These are phyloP conservation scores for Phytophthora ramorum DNA, from an alignment of 352 stramenopile genomes.

Conservation along the genomic window DNA sequence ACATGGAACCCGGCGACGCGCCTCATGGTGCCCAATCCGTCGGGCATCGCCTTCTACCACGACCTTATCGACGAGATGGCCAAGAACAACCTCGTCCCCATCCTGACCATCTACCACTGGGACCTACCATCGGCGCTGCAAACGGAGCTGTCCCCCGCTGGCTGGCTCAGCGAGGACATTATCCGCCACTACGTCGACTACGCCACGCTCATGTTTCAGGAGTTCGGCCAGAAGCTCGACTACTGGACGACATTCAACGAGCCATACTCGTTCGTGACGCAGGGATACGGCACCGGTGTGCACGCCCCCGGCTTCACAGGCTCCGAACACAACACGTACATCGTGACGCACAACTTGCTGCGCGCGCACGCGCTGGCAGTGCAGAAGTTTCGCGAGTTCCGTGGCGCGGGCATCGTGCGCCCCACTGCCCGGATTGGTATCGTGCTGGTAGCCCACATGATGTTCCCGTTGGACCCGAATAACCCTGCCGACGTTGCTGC, in stretches of 20 bases:
- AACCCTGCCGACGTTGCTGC: slow-evolving; percentile 59
- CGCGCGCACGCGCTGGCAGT: slow-evolving; percentile 89
- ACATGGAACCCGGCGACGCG: slow-evolving; percentile 63
- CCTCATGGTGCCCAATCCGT: slow-evolving; percentile 74
- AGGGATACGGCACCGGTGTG: slow-evolving; percentile 63
- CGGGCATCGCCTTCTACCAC: slow-evolving; percentile 93
- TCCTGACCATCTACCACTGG: slow-evolving; percentile 96
- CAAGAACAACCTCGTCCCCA: slow-evolving; percentile 78
- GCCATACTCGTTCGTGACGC: slow-evolving; percentile 68
- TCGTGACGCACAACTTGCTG: slow-evolving; percentile 88
- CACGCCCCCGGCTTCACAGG: slow-evolving; percentile 45
- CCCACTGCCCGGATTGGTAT: slow-evolving; percentile 90
- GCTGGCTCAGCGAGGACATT: slow-evolving; percentile 60
- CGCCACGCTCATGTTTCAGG: slow-evolving; percentile 86
- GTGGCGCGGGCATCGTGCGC: slow-evolving; percentile 22
- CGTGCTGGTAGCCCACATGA: slow-evolving; percentile 86
- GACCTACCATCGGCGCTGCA: slow-evolving; percentile 91
- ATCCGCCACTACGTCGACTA: slow-evolving; percentile 82
- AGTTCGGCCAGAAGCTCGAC: slow-evolving; percentile 92
- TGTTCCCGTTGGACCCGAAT: slow-evolving; percentile 79
- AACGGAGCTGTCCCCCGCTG: slow-evolving; percentile 60
- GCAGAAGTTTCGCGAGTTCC: slow-evolving; percentile 73
- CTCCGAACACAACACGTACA: slow-evolving; percentile 50
- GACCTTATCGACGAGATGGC: slow-evolving; percentile 87
- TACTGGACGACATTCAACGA: slow-evolving; percentile 97